Base-by-base conservation (phyloP, 164 flowering plant species). In the Cinnamomum chago region DNA sequence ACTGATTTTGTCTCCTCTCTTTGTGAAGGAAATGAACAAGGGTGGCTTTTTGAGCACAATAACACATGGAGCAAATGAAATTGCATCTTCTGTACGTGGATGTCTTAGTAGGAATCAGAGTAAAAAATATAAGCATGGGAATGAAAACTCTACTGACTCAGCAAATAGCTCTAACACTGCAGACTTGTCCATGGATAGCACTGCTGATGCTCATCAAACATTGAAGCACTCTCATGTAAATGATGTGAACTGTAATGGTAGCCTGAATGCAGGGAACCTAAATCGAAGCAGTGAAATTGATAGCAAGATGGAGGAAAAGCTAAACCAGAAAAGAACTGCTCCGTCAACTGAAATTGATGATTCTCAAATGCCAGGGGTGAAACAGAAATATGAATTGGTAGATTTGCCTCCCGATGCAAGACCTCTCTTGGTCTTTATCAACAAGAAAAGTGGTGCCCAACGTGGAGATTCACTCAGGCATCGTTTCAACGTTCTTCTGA, bases 361-460 rank as follows among this genome's bases (percentile, higher is more conserved):
- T 70, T 73, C 77, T 76, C 89, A 87, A 50, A 65, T 76, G 20
- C 73, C 80, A 73, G 76, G 83, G n/a, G 65, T 78, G 80, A 86
- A 83, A 71, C 97, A 83, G 70, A 90, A 78, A 65, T 93, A 86
- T 82, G 97, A 89, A 83, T 70, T 95, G 81, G 83, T 75, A 74
- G 93, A 95, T 81, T 80, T 93, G 82, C 97, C 98, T 71, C 81
- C 93, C 35, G 97, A 95, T 84, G 87, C 96, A 33, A 91, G 98
- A 76, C 98, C 99, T 12, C 80, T 95, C 47, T 78, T 95, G 73
- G 99, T 95, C 67, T 95, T 95, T 79, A 85, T 93, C 65, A 95
- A 95, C 88, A 92, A 90, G 77, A 95, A 91, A 83, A 95, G 99
- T 82, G 99, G 99, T 50, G 97, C 97, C 35, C 97, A 88, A 69